These are phyloP conservation scores for Botrytis tulipae DNA, from an alignment of 2,329 filamentous ascomycete genomes.

Conservation along the genomic window DNA sequence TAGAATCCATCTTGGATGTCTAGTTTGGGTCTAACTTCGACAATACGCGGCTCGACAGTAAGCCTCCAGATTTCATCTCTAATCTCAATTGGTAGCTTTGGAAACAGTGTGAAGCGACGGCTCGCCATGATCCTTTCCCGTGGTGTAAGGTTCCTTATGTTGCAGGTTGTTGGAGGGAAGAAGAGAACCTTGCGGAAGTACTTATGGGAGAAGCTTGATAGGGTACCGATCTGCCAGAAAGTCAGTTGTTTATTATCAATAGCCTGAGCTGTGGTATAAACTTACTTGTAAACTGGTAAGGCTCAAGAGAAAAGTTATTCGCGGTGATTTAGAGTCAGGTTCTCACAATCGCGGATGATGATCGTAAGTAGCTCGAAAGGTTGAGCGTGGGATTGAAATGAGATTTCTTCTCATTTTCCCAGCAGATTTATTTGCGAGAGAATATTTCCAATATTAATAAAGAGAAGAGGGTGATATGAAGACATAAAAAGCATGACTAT, in stretches of 20 bases:
- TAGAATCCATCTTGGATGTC: not conserved
- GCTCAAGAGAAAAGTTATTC: not conserved
- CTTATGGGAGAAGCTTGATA: not conserved
- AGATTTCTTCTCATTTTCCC: not conserved
- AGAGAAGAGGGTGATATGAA: not conserved
- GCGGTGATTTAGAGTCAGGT: not conserved
- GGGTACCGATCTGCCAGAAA: fast-evolving
- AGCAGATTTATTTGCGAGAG: not conserved
- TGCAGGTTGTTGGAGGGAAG: too few relatives aligned
- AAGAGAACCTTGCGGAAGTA: not conserved
- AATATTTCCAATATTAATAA: not conserved
- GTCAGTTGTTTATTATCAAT: not conserved
- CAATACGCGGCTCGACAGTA: not conserved
- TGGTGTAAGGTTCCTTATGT: not conserved
- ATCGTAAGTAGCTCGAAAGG: not conserved
- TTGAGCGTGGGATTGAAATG: not conserved
- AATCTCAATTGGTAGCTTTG: not conserved
- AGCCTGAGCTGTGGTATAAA: not conserved
- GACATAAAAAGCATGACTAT: not conserved
- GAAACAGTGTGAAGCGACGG: not conserved
- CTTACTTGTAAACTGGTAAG: not conserved
- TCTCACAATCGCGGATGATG: not conserved
- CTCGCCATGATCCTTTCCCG: not conserved
- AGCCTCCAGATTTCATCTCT: not conserved
- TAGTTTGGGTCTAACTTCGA: not conserved